Base-by-base conservation (phyloP, 169 alveolate genomes). In the Ichthyophthirius multifiliis region DNA sequence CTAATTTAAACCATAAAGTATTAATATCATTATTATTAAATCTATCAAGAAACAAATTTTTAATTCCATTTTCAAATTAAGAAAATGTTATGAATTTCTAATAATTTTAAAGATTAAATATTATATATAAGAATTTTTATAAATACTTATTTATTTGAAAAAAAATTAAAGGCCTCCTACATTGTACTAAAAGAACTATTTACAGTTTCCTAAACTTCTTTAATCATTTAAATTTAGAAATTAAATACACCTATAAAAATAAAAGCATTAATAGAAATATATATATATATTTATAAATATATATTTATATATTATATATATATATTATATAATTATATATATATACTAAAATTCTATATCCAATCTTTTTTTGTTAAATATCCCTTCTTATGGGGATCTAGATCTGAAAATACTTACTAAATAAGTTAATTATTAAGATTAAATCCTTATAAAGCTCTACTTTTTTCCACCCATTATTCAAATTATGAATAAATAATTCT, bases 371-470 rank as follows among this genome's bases (percentile, higher is more conserved):
- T 91, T 7, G 92, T 62, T 18, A 92, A 43, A 65, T 86, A 92
- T 0, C 96, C 96, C 63, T 92, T 92, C 79, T 87, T 92, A 79
- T 89, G 94, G 10, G 94, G 89, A 78, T 92, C 96, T 41, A 92
- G 34, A 63, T 87, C 92, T 12, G 94, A 85, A 55, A 92, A 92
- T 16, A 92, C 84, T 39, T 92, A 67, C 18, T 87, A 65, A 0
- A 83, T 47, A 5, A 92, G 78, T 46, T 85, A 85, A 4, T 83
- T 73, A 23, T 93, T 92, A 71, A 92, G 82, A 63, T 89, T 86
- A 67, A 88, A 92, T 10, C 94, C 94, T 30, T 64, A 27, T 32
- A 92, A 45, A 9, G 83, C 89, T 31, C 76, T 48, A 3, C 47
- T 85, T 7, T 67, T 83, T 23, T 85, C 86, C n/a, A 92, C 45